Percentiles rank a stretch among this genome's conserved stretches.
Evolutionary conservation across 345 rosid species (phyloP).

Genomic region (Murraya paniculata): DNA sequence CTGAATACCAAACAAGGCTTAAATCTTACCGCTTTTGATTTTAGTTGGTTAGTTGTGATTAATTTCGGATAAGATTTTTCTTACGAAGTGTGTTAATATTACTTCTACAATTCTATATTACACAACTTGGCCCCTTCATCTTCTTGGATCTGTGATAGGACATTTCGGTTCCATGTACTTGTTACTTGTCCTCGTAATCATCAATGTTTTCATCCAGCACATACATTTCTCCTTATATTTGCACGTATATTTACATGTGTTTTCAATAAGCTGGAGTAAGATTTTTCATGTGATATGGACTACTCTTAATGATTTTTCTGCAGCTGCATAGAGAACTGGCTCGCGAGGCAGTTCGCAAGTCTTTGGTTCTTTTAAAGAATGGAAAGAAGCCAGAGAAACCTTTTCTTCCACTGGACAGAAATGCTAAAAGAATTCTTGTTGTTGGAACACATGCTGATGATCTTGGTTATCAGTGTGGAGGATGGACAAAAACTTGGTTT

Average conservation of each 20-base stretch:
- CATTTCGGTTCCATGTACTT: neutral
- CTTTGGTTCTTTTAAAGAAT: conserved; percentile 79
- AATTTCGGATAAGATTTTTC: neutral
- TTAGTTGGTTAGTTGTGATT: neutral
- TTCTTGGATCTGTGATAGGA: neutral
- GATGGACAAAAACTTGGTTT: conserved; percentile 74
- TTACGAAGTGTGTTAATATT: neutral
- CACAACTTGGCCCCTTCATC: neutral
- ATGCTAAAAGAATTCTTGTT: conserved; percentile 62
- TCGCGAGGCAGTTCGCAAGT: conserved; percentile 86
- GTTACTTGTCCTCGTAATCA: no score
- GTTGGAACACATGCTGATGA: conserved; percentile 81
- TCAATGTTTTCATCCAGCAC: neutral
- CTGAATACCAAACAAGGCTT: no score
- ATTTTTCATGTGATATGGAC: neutral
- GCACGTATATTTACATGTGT: neutral
- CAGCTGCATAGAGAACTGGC: conserved; percentile 75
- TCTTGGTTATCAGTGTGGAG: conserved; percentile 93
- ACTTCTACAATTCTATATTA: neutral
- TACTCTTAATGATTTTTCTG: conserved; percentile 15
- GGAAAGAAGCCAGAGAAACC: conserved; percentile 53
- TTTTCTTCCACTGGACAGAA: conserved; percentile 70
- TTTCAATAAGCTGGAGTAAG: neutral
- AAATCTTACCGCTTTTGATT: neutral
- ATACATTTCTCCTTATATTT: neutral